phyloP scores from a whole-genome alignment of 805 yeast species.

The Barnettozyma wickerhamii region DNA sequence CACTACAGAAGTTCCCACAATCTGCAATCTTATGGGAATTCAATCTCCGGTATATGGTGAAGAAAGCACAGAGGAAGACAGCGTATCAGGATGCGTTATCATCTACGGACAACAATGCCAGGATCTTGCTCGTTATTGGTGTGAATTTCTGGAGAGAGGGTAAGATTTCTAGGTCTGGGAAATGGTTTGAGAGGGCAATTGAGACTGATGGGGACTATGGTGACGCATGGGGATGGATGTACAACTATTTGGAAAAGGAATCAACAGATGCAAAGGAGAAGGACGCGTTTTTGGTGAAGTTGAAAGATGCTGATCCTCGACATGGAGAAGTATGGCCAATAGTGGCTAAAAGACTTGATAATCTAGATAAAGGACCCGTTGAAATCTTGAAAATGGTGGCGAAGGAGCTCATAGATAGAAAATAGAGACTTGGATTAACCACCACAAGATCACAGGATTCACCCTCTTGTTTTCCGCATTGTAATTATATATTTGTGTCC shows the following conservation, averaged over 20 bases:
- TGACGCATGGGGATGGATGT: slow-evolving; percentile 72
- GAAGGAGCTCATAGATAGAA: slow-evolving; percentile 1
- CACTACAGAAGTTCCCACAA: slow-evolving; percentile 52
- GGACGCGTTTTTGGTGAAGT: slow-evolving; percentile 31
- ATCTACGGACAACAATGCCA: slow-evolving; percentile 54
- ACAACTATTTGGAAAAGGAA: slow-evolving; percentile 38
- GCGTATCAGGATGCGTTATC: slow-evolving; percentile 68
- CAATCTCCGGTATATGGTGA: slow-evolving; percentile 40
- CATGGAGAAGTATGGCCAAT: slow-evolving; percentile 60
- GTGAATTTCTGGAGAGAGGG: slow-evolving; percentile 62
- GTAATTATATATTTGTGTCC: no score
- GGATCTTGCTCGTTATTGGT: slow-evolving; percentile 62
- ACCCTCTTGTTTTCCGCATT: neutral
- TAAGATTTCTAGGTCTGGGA: slow-evolving; percentile 54
- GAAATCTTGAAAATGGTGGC: slow-evolving; percentile 35
- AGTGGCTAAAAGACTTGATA: slow-evolving; percentile 44
- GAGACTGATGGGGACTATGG: slow-evolving; percentile 56
- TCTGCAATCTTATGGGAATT: slow-evolving; percentile 66
- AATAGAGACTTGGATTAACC: neutral
- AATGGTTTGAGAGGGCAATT: slow-evolving; percentile 73
- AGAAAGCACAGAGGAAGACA: slow-evolving; percentile 49
- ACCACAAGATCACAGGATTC: neutral
- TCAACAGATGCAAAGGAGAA: slow-evolving; percentile 29
- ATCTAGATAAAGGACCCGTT: slow-evolving; percentile 35
- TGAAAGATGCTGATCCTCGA: slow-evolving; percentile 47